Percentiles rank a stretch among this genome's conserved stretches.
These are phyloP conservation scores for Paratinospora sagittata DNA, from an alignment of 164 flowering plant genomes.

Conservation along the genomic window DNA sequence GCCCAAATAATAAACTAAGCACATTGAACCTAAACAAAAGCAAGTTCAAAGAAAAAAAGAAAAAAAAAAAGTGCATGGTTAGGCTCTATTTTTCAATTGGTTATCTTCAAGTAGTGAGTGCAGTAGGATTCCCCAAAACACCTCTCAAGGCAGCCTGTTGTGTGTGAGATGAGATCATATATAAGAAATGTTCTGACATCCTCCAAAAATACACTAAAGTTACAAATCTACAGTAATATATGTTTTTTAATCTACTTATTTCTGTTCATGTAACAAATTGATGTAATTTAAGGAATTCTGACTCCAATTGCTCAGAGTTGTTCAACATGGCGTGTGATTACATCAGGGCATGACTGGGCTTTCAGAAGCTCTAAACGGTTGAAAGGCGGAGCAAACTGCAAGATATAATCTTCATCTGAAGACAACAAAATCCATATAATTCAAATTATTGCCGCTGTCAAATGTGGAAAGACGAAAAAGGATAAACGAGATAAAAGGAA, in stretches of 20 bases:
- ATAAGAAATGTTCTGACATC: not conserved
- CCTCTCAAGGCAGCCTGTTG: not conserved
- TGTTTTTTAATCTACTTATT: not conserved
- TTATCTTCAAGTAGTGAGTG: not conserved
- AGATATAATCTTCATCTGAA: constrained; percentile 90
- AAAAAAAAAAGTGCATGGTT: no score
- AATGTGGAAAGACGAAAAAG: not conserved
- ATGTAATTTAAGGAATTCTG: not conserved
- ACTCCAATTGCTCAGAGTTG: constrained; percentile 24
- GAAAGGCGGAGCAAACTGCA: constrained; percentile 74
- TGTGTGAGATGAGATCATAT: not conserved
- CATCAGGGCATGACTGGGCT: constrained; percentile 82
- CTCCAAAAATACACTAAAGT: constrained; percentile 7
- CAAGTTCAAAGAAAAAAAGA: no score
- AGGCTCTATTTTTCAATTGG: no score
- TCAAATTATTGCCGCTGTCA: not conserved
- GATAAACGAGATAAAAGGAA: no score
- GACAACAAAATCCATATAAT: not conserved
- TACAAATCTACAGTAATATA: no score
- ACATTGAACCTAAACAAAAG: no score
- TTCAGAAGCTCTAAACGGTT: constrained; percentile 85
- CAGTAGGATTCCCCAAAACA: not conserved
- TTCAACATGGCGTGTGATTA: constrained; percentile 57
- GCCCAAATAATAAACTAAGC: no score
- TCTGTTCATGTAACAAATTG: no score